Conservation (phyloP, 1,284 basidiomycete species). For the Takashimella tepidaria region DNA sequence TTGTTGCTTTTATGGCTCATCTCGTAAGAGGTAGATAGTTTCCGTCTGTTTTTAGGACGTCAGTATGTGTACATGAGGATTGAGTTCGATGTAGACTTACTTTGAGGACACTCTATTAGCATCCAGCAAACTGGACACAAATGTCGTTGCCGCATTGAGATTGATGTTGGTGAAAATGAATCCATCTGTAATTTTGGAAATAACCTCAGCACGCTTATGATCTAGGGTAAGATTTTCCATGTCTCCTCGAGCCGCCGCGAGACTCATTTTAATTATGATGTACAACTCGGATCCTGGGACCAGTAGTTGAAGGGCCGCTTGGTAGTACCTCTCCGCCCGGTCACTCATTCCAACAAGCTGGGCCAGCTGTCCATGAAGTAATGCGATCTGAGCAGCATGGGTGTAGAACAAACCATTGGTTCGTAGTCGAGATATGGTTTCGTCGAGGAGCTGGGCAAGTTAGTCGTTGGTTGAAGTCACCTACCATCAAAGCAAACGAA, state of each 20-base stretch:
- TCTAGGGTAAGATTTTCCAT: constrained; percentile 12
- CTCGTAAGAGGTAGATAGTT: constrained; percentile 32
- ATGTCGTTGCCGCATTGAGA: constrained; percentile 27
- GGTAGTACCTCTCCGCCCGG: constrained; percentile 28
- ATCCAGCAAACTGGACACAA: constrained; percentile 33
- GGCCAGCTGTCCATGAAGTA: constrained; percentile 34
- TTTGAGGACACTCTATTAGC: constrained; percentile 31
- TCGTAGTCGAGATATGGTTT: constrained; percentile 16
- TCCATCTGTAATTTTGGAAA: constrained; percentile 22
- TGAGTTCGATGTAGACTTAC: too few species aligned
- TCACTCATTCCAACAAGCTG: constrained; percentile 26
- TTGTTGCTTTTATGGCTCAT: constrained; percentile 24
- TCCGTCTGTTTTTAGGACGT: constrained; percentile 26
- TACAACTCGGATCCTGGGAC: constrained; percentile 34
- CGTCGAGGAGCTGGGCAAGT: constrained; percentile 16
- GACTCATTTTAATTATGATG: constrained; percentile 29
- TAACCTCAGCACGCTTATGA: constrained; percentile 2
- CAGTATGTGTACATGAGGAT: too few species aligned
- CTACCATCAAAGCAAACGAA: neutral
- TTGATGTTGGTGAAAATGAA: constrained; percentile 29
- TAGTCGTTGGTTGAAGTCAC: too few species aligned
- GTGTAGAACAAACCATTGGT: constrained; percentile 17
- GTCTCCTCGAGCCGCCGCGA: constrained; percentile 17
- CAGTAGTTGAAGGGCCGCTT: constrained; percentile 21
- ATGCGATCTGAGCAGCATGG: constrained; percentile 29